Base-by-base conservation (phyloP, 371 early-diverging fungal species). In the Circinella umbellata region DNA sequence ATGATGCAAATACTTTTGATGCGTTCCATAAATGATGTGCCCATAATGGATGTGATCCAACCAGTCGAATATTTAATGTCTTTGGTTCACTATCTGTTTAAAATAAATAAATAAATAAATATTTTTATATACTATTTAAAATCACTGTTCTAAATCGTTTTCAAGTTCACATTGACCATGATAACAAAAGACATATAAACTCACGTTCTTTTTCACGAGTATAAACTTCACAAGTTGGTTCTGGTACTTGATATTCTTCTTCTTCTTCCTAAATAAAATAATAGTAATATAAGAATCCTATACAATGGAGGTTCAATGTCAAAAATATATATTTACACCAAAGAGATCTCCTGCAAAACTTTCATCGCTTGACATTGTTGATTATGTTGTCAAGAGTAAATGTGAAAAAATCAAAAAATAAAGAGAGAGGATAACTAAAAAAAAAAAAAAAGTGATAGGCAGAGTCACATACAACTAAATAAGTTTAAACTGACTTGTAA, bases 21-120 rank as follows among this genome's bases (percentile, higher is more conserved):
- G 96, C 95, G 72, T 97, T 97, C 97, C 97, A 96, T 61, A 96
- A 84, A 63, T 91, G 83, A 75, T 97, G 95, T 8, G 90, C 96
- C 96, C 95, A 96, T 4, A 96, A 82, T 20, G 93, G 92, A 73
- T 94, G 95, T 3, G 90, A 84, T 18, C 94, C 94, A 7, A 94
- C 89, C 0, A 94, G 80, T 20, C 86, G 87, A 57, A 94, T 80
- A 34, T 66, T 86, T 34, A 92, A 78, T 53, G 73, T 10, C 11
- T 64, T 34, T 11, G 53, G 49, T 14, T 60, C 42, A 35, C 68
- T 69, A 15, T 69, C 71, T 74, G 36, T 38, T 55, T 20, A 14
- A 11, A 34, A n/a, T 53, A 13, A 64, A 20, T 17, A 27, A 36
- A 20, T 17, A 54, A 1, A 47, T 11, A 47, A 15, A 11, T 15